phyloP scores from a whole-genome alignment of 345 rosid genomes.

The Nephelium lappaceum region DNA sequence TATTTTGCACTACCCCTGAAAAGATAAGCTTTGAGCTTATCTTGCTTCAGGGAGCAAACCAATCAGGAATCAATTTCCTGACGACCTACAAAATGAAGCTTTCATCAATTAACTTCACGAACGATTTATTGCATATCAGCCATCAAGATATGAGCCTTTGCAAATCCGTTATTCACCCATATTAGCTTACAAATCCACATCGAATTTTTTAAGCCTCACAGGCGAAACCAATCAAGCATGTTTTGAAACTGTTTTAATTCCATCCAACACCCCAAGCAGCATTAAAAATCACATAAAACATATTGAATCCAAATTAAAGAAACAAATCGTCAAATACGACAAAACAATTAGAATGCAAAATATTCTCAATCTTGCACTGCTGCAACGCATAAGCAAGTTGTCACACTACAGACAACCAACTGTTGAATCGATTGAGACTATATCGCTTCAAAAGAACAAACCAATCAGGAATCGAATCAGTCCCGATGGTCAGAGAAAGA shows the following conservation, averaged over 20 bases:
- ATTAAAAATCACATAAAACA: too few relatives aligned
- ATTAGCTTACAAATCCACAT: neutral
- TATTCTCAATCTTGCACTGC: constrained; percentile 27
- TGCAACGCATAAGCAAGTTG: constrained; percentile 1
- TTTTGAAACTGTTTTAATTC: neutral
- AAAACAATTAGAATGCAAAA: neutral
- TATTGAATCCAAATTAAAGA: too few relatives aligned
- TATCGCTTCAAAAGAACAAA: constrained; percentile 62
- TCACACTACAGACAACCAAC: neutral
- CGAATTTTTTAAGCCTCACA: constrained; percentile 20
- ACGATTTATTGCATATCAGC: neutral
- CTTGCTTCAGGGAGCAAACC: constrained; percentile 27
- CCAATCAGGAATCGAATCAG: constrained; percentile 34
- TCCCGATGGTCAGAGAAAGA: constrained; percentile 48
- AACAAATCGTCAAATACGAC: too few relatives aligned
- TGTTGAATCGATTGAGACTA: constrained; percentile 17
- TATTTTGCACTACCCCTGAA: neutral
- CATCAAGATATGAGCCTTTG: neutral
- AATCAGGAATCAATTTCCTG: constrained; percentile 5
- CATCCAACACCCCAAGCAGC: too few relatives aligned
- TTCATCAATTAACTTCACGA: neutral
- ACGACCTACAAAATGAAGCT: constrained; percentile 19
- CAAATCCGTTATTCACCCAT: neutral
- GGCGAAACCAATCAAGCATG: neutral
- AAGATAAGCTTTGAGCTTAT: constrained; percentile 2